Evolutionary conservation across 2,329 filamentous ascomycete genomes (phyloP), one percentile per base, ranked within the genome.

Genomic region (Colletotrichum musae): DNA sequence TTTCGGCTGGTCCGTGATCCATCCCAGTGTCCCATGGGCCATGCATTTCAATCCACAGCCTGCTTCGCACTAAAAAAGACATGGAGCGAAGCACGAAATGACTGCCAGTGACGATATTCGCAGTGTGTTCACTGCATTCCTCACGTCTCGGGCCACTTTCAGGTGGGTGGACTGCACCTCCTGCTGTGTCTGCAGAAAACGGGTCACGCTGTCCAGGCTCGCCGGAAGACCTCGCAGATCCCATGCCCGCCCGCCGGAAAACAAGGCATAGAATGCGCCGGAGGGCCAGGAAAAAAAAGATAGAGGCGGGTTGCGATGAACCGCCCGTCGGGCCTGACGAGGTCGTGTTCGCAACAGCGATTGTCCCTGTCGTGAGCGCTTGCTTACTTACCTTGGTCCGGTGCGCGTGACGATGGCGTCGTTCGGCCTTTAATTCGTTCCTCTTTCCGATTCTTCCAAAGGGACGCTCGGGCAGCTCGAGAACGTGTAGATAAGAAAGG

Each of bases 1-100:
- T 18, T 45, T 59, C 51, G 41, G 32, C 61, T 65, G 64, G 65
- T 54, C 61, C n/a, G 43, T 5, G 50, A 43, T 24, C 24, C 15
- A 24, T 24, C 21, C 21, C 21, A 53, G 13, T 15, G 7, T 36
- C 51, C 10, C 21, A 24, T 24, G 21, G 21, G 21, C 36, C 66
- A 51, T 57, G 50, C 66, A 28, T 43, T 50, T 4, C 50, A 59
- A 66, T 47, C 47, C 56, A 36, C 61, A 61, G 67, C 62, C 63
- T 66, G 67, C 50, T 61, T 70, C 51, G 54, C 50, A 59, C 32
- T 24, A 60, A 43, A 32, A 24, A 41, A 45, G 5, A 28, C n/a
- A 61, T 32, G 21, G n/a, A 48, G 28, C 36, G 52, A 52, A 52
- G 41, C n/a, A 47, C 50, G 32, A n/a, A 21, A 48, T 36, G 10